Percentiles rank a stretch among this genome's conserved stretches.
Conservation (phyloP, 2,329 filamentous ascomycete species). For the Monilinia aucupariae region DNA sequence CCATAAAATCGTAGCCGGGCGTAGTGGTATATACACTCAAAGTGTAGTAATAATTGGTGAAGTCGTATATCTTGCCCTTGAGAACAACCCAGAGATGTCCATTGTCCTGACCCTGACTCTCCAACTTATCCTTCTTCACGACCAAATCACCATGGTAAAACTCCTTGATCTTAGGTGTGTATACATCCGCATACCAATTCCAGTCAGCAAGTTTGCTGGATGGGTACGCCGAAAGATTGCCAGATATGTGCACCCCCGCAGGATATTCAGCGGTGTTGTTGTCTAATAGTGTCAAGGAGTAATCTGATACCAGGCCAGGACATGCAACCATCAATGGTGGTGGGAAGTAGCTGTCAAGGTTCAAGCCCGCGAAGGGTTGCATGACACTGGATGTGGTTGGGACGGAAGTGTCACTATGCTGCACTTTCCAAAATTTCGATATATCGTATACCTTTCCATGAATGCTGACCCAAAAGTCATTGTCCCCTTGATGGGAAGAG, state of each 20-base stretch:
- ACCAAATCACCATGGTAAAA: conserved; percentile 88
- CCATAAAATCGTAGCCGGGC: conserved; percentile 64
- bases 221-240: conserved; percentile 51
- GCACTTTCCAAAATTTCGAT: conserved; percentile 74
- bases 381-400: conserved; percentile 60
- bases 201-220: conserved; percentile 53
- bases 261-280: conserved; percentile 56
- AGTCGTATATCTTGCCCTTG: conserved; percentile 71
- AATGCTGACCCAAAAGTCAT: conserved; percentile 83
- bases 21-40: conserved; percentile 48
- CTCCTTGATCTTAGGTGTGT: conserved; percentile 73
- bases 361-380: conserved; percentile 69
- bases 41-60: conserved; percentile 88
- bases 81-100: conserved; percentile 77
- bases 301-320: conserved; percentile 60
- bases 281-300: conserved; percentile 50
- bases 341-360: conserved; percentile 80
- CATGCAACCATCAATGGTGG: conserved; percentile 73
- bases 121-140: conserved; percentile 54
- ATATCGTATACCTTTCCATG: conserved; percentile 90
- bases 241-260: conserved; percentile 64
- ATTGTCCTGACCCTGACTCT: conserved; percentile 58
- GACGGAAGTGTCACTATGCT: conserved; percentile 71
- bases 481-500: conserved; percentile 58
- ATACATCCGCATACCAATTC: conserved; percentile 72